These are phyloP conservation scores for Termitomyces sp. DNA, from an alignment of 768 basidiomycete genomes.

Conservation along the genomic window DNA sequence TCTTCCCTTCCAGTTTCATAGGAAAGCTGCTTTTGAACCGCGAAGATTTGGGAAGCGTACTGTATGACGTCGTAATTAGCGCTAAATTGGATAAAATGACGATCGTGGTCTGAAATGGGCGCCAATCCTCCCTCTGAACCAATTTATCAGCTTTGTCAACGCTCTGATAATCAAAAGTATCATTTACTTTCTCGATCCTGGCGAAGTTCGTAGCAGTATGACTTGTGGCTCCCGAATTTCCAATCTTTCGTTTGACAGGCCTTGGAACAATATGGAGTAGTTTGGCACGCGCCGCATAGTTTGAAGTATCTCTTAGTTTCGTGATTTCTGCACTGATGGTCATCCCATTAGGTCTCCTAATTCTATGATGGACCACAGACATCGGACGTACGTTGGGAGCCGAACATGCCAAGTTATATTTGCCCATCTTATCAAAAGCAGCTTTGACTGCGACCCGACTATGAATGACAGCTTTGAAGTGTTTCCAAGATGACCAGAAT, in stretches of 20 bases:
- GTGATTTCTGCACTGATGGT: background rate
- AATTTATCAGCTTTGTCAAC: background rate
- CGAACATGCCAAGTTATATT: slow-evolving; percentile 1
- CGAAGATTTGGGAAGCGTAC: background rate
- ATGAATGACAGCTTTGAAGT: background rate
- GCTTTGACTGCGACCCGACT: background rate
- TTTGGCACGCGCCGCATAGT: slow-evolving; percentile 2
- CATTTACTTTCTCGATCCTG: background rate
- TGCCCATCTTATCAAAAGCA: slow-evolving; percentile 3
- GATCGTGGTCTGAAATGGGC: slow-evolving; percentile 4
- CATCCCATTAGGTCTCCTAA: background rate
- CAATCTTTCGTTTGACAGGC: slow-evolving; percentile 4
- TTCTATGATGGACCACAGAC: background rate
- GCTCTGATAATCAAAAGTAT: background rate
- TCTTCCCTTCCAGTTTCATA: background rate
- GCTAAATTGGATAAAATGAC: slow-evolving; percentile 1
- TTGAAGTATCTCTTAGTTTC: slow-evolving; percentile 4
- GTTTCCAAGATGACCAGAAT: background rate
- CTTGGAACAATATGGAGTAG: slow-evolving; percentile 3
- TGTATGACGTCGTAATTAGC: background rate
- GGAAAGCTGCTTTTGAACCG: background rate
- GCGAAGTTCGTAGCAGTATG: background rate
- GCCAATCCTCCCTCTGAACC: background rate
- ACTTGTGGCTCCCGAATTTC: background rate
- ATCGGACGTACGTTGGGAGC: background rate